Evolutionary conservation across 371 early-diverging fungal genomes (phyloP).

Genomic region (Lichtheimia corymbifera): DNA sequence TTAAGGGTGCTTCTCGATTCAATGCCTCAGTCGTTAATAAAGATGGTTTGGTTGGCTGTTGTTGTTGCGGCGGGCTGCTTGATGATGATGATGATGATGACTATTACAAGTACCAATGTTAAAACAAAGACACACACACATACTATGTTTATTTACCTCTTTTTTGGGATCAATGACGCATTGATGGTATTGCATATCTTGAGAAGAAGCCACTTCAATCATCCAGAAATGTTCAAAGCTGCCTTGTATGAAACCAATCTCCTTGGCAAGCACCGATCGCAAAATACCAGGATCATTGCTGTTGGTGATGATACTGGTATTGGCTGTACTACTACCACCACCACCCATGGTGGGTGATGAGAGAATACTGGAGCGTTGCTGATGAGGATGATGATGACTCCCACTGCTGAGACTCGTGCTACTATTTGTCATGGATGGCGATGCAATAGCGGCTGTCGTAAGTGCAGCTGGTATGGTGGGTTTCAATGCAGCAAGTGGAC

Average conservation of each 20-base stretch:
- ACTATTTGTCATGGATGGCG: conserved; percentile 4
- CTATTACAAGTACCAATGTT: neutral
- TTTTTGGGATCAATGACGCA: neutral
- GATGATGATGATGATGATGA: neutral
- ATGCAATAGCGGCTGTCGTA: neutral
- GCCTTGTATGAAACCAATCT: conserved; percentile 14
- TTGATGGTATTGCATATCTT: conserved; percentile 15
- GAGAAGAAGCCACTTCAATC: conserved; percentile 16
- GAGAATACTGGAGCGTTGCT: neutral
- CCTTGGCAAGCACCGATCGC: conserved; percentile 18
- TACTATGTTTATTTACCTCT: too few species aligned
- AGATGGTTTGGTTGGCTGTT: neutral
- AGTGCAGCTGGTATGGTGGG: neutral
- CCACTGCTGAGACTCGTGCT: neutral
- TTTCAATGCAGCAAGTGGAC: neutral
- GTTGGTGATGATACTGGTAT: too few species aligned
- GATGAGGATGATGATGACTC: neutral
- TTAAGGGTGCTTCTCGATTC: conserved; percentile 2
- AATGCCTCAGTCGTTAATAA: neutral
- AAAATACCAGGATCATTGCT: too few species aligned
- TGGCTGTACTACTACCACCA: too few species aligned
- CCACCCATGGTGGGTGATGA: too few species aligned
- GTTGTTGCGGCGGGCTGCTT: neutral
- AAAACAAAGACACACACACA: neutral
- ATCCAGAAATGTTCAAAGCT: conserved; percentile 23